Conservation (phyloP, 2,329 filamentous ascomycete species). For the Berkeleyomyces rouxiae region DNA sequence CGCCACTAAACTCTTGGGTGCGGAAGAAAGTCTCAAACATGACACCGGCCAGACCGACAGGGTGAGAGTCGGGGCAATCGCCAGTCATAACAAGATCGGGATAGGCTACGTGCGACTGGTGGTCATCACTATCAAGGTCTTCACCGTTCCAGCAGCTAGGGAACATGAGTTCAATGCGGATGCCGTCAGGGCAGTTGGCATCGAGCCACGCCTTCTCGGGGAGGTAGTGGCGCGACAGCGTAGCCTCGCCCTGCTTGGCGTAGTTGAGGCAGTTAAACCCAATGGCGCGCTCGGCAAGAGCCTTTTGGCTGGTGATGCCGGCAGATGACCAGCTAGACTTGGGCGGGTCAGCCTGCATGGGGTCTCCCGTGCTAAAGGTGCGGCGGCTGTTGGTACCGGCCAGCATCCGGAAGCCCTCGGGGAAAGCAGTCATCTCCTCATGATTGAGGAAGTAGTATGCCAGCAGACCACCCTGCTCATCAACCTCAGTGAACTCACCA, state of each 20-base stretch:
- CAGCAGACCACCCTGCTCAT: constrained; percentile 67
- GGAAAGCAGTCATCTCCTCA: constrained; percentile 55
- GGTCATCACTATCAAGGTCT: constrained; percentile 36
- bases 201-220: constrained; percentile 70
- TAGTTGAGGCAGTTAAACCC: constrained; percentile 97
- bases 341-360: constrained; percentile 42
- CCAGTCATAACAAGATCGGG: constrained; percentile 62
- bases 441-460: constrained; percentile 72
- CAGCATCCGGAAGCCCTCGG: constrained; percentile 63
- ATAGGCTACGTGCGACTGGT: constrained; percentile 57
- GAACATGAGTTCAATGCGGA: constrained; percentile 75
- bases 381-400: constrained; percentile 54
- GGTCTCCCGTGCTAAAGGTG: constrained; percentile 52
- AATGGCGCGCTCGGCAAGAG: constrained; percentile 62
- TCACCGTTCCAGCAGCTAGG: constrained; percentile 78
- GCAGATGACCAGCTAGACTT: constrained; percentile 54
- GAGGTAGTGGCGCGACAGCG: constrained; percentile 65
- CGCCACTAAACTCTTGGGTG: constrained; percentile 46
- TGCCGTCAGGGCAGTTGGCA: constrained; percentile 61
- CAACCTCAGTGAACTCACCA: constrained; percentile 49
- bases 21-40: constrained; percentile 79
- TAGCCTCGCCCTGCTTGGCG: constrained; percentile 42
- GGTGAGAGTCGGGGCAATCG: constrained; percentile 52
- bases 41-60: constrained; percentile 52
- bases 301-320: constrained; percentile 47